These are phyloP conservation scores for Knoxdaviesia capensis DNA, from an alignment of 2,329 filamentous ascomycete genomes.

Conservation along the genomic window DNA sequence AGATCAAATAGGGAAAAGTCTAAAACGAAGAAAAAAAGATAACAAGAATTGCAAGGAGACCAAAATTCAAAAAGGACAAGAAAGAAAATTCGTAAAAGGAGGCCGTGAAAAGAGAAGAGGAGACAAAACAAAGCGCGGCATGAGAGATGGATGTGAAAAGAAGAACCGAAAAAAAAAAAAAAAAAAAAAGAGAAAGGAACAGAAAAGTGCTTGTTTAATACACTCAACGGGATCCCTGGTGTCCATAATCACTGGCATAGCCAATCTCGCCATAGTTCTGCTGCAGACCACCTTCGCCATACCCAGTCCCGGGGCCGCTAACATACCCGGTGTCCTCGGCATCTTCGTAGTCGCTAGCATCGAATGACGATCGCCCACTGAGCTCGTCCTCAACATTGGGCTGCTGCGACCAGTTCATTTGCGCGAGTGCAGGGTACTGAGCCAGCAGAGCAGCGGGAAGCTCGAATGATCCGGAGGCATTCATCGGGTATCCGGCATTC, in stretches of 20 bases:
- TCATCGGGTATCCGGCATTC: conserved; percentile 35
- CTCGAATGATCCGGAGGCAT: conserved; percentile 36
- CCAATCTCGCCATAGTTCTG: conserved; percentile 34
- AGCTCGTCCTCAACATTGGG: conserved; percentile 56
- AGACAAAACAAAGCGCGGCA: not conserved
- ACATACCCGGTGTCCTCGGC: conserved; percentile 52
- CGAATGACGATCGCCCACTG: conserved; percentile 65
- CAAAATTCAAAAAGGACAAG: not conserved
- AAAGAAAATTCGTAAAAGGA: not conserved
- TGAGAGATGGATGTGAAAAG: not conserved
- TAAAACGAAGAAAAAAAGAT: conserved; percentile 1
- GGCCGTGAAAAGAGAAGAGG: conserved; percentile 1
- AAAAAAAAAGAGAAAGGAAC: not conserved
- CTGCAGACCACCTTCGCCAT: conserved; percentile 32
- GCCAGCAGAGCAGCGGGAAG: conserved; percentile 76
- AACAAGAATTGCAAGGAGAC: not conserved
- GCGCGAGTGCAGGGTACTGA: conserved; percentile 85
- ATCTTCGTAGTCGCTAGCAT: conserved; percentile 59
- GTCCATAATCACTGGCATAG: conserved; percentile 30
- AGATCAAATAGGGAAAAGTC: not conserved
- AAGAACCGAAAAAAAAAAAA: not conserved
- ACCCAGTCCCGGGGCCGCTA: conserved; percentile 39
- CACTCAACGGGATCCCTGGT: conserved; percentile 12
- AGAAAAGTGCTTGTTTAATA: not conserved
- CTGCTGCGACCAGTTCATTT: conserved; percentile 54